phyloP scores from a whole-genome alignment of 2,329 filamentous ascomycete species.

The Trichoderma sp. region DNA sequence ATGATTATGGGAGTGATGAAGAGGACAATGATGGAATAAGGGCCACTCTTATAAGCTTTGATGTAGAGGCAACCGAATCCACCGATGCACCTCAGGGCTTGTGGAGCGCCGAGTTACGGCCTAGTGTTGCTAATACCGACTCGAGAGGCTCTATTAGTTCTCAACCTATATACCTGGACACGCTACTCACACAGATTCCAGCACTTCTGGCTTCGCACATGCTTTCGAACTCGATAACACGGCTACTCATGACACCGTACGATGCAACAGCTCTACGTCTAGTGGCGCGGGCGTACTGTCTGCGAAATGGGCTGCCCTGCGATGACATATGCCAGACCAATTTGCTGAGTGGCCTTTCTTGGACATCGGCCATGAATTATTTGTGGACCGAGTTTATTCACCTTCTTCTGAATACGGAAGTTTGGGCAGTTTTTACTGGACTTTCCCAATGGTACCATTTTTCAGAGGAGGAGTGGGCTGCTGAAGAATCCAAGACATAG shows the following conservation, averaged over 20 bases:
- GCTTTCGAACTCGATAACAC: constrained; percentile 48
- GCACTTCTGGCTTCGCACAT: constrained; percentile 53
- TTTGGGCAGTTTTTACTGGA: constrained; percentile 50
- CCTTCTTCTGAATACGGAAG: constrained; percentile 48
- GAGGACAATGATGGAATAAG: constrained; percentile 60
- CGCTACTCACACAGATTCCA: constrained; percentile 55
- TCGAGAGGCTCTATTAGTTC: constrained; percentile 33
- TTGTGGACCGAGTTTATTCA: constrained; percentile 52
- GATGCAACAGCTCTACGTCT: constrained; percentile 53
- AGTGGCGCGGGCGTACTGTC: constrained; percentile 49
- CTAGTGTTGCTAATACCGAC: constrained; percentile 47
- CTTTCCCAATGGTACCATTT: constrained; percentile 47
- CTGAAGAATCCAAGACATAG: constrained; percentile 35
- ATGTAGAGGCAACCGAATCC: constrained; percentile 61
- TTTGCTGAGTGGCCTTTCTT: constrained; percentile 44
- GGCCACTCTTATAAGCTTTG: constrained; percentile 63
- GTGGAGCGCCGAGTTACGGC: constrained; percentile 63
- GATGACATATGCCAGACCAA: constrained; percentile 47
- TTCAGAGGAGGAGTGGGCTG: constrained; percentile 51
- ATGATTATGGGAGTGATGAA: constrained; percentile 60
- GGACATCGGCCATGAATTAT: constrained; percentile 50
- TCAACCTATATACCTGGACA: constrained; percentile 51
- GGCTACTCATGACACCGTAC: constrained; percentile 50
- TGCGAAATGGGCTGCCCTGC: constrained; percentile 44
- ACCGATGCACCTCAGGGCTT: constrained; percentile 55